These are phyloP conservation scores for Erythrophleum fordii DNA, from an alignment of 306 rosid species.

Conservation along the genomic window DNA sequence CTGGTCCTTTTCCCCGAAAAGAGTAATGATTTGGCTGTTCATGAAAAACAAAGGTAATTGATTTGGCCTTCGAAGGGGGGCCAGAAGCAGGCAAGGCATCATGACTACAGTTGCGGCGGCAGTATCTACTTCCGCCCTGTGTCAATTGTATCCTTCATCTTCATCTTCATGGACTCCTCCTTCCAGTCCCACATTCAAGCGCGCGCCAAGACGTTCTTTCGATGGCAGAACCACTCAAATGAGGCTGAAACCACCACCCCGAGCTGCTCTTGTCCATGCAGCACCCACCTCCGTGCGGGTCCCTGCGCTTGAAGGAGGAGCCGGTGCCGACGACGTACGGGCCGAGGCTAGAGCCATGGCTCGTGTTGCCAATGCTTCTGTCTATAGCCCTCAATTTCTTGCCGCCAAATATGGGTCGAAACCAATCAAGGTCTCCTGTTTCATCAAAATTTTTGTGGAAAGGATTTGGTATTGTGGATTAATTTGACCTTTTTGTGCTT, in stretches of 20 bases:
- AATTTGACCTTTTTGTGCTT: constrained; percentile 2
- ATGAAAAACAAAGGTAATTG: too few species aligned
- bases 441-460: constrained; percentile 29
- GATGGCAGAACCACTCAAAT: constrained; percentile 29
- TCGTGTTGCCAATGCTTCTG: constrained; percentile 73
- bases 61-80: constrained; percentile 1
- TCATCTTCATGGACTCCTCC: not conserved
- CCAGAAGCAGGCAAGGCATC: not conserved
- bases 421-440: constrained; percentile 57
- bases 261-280: constrained; percentile 65
- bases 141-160: constrained; percentile 1
- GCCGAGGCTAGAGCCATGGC: constrained; percentile 79
- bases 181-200: constrained; percentile 23
- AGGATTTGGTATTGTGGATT: constrained; percentile 22
- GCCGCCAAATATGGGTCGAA: constrained; percentile 63
- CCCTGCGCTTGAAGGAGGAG: constrained; percentile 24
- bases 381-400: constrained; percentile 69
- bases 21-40: constrained; percentile 11
- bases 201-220: constrained; percentile 24
- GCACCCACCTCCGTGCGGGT: constrained; percentile 41
- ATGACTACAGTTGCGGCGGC: not conserved
- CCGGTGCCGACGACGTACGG: constrained; percentile 64
- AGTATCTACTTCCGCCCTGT: constrained; percentile 6
- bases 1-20: not conserved
- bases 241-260: constrained; percentile 38